phyloP scores from a whole-genome alignment of 208 protist species.

The Leishmania martiniquensis region DNA sequence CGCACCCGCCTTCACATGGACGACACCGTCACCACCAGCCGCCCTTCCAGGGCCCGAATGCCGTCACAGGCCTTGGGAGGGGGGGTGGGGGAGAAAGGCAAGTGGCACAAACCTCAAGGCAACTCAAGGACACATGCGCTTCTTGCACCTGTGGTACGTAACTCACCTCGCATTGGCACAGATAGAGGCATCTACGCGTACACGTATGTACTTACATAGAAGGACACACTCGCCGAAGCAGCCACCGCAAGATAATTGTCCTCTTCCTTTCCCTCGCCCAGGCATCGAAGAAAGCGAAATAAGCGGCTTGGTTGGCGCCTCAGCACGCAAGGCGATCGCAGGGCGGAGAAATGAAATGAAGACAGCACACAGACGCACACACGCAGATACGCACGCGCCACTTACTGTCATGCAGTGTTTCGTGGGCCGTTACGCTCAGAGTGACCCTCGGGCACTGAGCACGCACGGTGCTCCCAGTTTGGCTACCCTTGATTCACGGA shows the following conservation, averaged over 20 bases:
- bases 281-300: neutral
- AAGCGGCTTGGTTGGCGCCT: neutral
- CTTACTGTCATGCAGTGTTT: conserved; percentile 32
- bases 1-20: no score
- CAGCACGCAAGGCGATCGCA: neutral
- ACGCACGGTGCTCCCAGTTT: conserved; percentile 59
- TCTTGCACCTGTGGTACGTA: neutral
- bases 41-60: no score
- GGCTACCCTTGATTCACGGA: conserved; percentile 41
- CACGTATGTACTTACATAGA: neutral
- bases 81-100: neutral
- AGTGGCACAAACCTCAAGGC: neutral
- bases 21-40: no score
- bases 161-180: neutral
- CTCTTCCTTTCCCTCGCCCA: neutral
- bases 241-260: neutral
- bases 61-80: neutral
- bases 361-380: conserved; percentile 25
- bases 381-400: conserved; percentile 39
- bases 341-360: neutral
- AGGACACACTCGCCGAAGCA: neutral
- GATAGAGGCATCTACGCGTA: neutral
- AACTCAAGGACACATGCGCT: neutral
- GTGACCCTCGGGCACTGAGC: conserved; percentile 53
- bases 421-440: conserved; percentile 36